Percentiles rank a stretch among this genome's conserved stretches.
phyloP scores from a whole-genome alignment of 352 stramenopile species.

The Pythium utonaiense region DNA sequence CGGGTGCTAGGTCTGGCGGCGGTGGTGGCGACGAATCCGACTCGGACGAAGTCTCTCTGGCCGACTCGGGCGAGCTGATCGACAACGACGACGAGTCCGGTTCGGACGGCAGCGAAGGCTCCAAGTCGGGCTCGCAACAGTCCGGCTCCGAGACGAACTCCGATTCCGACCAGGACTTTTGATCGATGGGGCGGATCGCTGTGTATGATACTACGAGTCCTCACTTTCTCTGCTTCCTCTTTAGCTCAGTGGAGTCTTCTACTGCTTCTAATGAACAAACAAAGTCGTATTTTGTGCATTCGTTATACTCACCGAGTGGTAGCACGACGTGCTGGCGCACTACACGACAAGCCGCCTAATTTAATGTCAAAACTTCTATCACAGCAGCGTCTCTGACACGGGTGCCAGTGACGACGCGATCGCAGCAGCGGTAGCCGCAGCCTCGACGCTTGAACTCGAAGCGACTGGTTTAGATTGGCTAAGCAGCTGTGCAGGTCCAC shows the following conservation, averaged over 20 bases:
- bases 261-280: background rate
- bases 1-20: constrained; percentile 10
- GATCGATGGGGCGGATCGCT: constrained; percentile 3
- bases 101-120: constrained; percentile 45
- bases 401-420: background rate
- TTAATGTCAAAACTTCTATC: constrained; percentile 2
- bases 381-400: background rate
- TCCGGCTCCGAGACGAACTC: constrained; percentile 70
- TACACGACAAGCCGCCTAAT: background rate
- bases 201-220: constrained; percentile 8
- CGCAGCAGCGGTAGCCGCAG: background rate
- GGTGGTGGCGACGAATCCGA: constrained; percentile 39
- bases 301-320: too few species aligned
- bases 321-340: too few species aligned
- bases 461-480: background rate
- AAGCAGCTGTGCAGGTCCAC: background rate
- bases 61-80: constrained; percentile 78
- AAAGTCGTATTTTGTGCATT: background rate
- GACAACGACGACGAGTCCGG: constrained; percentile 81
- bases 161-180: constrained; percentile 85
- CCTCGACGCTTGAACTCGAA: background rate
- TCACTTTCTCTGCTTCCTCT: background rate
- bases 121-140: constrained; percentile 52
- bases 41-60: constrained; percentile 80
- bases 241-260: too few species aligned